phyloP scores from a whole-genome alignment of 495 filamentous ascomycete species.

The Trichocladium antarcticum region DNA sequence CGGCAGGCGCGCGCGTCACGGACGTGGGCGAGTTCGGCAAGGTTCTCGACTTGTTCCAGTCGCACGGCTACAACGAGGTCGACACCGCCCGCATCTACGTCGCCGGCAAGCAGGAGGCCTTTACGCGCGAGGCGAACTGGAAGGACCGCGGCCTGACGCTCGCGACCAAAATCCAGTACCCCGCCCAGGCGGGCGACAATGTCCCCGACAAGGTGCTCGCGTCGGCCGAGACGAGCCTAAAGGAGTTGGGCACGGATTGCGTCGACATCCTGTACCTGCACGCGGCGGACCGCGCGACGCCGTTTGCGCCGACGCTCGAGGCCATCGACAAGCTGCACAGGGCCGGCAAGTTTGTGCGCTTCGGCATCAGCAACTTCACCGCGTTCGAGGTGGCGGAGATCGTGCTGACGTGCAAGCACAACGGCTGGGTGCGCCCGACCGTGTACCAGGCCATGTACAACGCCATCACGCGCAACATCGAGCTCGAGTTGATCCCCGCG shows the following conservation, averaged over 20 bases:
- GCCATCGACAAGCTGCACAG: slow-evolving; percentile 73
- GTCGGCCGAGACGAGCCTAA: slow-evolving; percentile 53
- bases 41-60: slow-evolving; percentile 57
- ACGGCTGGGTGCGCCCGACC: slow-evolving; percentile 60
- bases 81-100: slow-evolving; percentile 73
- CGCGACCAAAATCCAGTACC: slow-evolving; percentile 75
- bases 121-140: slow-evolving; percentile 65
- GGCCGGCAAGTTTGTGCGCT: slow-evolving; percentile 72
- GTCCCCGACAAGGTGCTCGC: slow-evolving; percentile 45
- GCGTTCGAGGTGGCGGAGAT: slow-evolving; percentile 89
- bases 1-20: slow-evolving; percentile 58
- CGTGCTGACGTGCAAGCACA: slow-evolving; percentile 67
- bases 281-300: slow-evolving; percentile 65
- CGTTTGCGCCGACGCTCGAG: slow-evolving; percentile 69
- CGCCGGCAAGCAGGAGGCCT: slow-evolving; percentile 67
- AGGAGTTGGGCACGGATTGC: slow-evolving; percentile 59
- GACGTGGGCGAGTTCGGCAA: slow-evolving; percentile 51
- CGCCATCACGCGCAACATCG: slow-evolving; percentile 62
- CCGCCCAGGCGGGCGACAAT: slow-evolving; percentile 36
- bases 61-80: slow-evolving; percentile 64
- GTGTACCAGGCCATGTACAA: slow-evolving; percentile 62
- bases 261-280: slow-evolving; percentile 89
- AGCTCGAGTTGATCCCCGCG: slow-evolving; percentile 65
- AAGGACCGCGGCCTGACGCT: slow-evolving; percentile 70
- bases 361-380: slow-evolving; percentile 78